A percentile compares a stretch with the other conserved stretches of the same genome.
Evolutionary conservation across 352 stramenopile genomes (phyloP).

Genomic region (Pythium phragmitis): DNA sequence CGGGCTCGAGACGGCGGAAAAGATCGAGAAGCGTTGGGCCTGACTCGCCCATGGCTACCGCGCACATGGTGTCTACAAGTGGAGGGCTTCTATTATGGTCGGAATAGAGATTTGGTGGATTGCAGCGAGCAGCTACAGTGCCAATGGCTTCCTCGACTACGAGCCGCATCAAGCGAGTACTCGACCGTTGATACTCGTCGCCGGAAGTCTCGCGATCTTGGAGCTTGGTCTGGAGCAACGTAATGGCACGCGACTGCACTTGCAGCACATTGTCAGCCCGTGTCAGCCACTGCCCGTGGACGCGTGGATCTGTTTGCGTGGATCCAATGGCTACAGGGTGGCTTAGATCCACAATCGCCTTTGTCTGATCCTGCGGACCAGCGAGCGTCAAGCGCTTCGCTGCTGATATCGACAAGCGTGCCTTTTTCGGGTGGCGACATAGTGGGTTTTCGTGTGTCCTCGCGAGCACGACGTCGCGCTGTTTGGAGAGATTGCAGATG

Average conservation of each 20-base stretch:
- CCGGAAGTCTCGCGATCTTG: constrained; percentile 33
- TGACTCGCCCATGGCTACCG: constrained; percentile 19
- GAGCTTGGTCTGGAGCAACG: constrained; percentile 43
- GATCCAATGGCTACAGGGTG: too few relatives aligned
- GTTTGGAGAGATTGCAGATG: constrained; percentile 60
- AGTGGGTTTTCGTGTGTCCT: constrained; percentile 41
- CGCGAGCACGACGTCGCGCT: constrained; percentile 38
- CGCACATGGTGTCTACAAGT: neutral
- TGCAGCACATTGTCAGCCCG: constrained; percentile 14
- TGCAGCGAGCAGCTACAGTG: neutral
- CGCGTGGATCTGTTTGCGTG: too few relatives aligned
- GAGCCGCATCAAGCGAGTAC: constrained; percentile 46
- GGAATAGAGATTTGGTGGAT: too few relatives aligned
- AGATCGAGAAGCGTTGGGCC: constrained; percentile 15
- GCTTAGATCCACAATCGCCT: too few relatives aligned
- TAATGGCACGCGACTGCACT: constrained; percentile 38
- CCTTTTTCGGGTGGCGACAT: constrained; percentile 39
- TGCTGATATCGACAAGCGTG: neutral
- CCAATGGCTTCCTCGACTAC: constrained; percentile 54
- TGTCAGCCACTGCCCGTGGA: too few relatives aligned
- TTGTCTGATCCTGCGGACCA: neutral
- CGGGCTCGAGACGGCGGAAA: constrained; percentile 21
- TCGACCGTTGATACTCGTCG: constrained; percentile 36
- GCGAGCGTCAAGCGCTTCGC: neutral
- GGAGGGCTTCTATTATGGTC: neutral